These are phyloP conservation scores for Ormosia emarginata DNA, from an alignment of 306 rosid genomes.

Conservation along the genomic window DNA sequence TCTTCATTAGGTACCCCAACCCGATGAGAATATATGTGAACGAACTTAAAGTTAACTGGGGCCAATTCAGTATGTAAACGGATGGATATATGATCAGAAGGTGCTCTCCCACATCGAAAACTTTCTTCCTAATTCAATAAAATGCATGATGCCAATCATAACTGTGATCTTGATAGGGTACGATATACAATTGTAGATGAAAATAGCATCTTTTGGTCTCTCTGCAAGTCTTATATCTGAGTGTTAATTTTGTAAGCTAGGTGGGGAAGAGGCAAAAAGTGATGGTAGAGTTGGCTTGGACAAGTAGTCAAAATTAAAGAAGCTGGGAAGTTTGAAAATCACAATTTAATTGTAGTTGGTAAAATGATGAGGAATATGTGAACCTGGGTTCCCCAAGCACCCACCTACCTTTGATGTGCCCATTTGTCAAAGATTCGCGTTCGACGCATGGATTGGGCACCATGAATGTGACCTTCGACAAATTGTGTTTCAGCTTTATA, in stretches of 20 bases:
- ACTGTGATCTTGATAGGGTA: neutral
- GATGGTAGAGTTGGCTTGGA: neutral
- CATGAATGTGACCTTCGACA: constrained; percentile 39
- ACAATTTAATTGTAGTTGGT: constrained; percentile 17
- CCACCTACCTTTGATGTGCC: constrained; percentile 8
- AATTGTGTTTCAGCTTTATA: constrained; percentile 21
- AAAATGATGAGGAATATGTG: constrained; percentile 31
- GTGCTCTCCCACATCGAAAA: neutral
- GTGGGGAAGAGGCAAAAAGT: neutral
- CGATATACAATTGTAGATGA: neutral
- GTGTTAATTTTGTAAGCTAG: neutral
- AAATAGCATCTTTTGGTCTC: neutral
- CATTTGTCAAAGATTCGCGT: constrained; percentile 54
- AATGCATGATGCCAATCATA: neutral
- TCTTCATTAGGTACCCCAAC: constrained; percentile 6
- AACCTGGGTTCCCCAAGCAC: constrained; percentile 27
- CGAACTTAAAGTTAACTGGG: neutral
- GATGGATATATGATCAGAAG: neutral
- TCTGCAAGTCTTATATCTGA: neutral
- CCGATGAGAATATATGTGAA: neutral
- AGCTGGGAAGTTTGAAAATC: constrained; percentile 30
- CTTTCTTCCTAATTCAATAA: neutral
- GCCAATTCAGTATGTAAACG: neutral
- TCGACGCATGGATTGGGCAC: constrained; percentile 29
- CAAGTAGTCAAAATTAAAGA: constrained; percentile 28